A percentile compares a stretch with the other conserved stretches of the same genome.
Evolutionary conservation across 768 basidiomycete species (phyloP).

Genomic region (Lactarius deliciosus): DNA sequence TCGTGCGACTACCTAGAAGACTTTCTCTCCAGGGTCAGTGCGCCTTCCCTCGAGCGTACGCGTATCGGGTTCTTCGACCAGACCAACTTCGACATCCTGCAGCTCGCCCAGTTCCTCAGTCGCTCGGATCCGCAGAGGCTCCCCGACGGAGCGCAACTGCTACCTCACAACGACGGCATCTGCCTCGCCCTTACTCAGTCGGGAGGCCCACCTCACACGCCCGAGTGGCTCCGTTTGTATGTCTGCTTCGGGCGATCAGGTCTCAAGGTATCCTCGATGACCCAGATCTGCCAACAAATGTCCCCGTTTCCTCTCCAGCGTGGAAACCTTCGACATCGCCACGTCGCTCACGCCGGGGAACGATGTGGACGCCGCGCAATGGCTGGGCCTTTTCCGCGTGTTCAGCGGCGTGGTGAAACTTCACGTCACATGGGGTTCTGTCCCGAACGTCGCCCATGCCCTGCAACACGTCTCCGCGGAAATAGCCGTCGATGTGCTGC

Average conservation of each 20-base stretch:
- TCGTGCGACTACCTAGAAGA: conserved; percentile 9
- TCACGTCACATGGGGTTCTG: not conserved
- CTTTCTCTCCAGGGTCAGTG: not conserved
- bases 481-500: not conserved
- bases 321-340: conserved; percentile 1
- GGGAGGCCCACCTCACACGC: not conserved
- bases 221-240: conserved; percentile 1
- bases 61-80: not conserved
- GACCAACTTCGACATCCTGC: not conserved
- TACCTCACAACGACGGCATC: not conserved
- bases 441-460: conserved; percentile 11
- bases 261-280: not conserved
- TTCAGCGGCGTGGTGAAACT: conserved; percentile 11
- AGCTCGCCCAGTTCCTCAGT: conserved; percentile 1
- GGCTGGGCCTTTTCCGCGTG: conserved; percentile 2
- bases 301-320: not conserved
- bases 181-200: not conserved
- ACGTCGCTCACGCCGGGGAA: not conserved
- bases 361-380: conserved; percentile 1
- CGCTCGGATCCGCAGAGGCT: not conserved
- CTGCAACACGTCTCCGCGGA: conserved; percentile 2
- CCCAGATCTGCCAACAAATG: conserved; percentile 5
- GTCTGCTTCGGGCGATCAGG: not conserved
- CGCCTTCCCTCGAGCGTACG: not conserved
- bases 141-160: not conserved